Percentiles rank a stretch among this genome's conserved stretches.
These are phyloP conservation scores for Teratosphaeria nubilosa DNA, from an alignment of 2,329 filamentous ascomycete genomes.

Conservation along the genomic window DNA sequence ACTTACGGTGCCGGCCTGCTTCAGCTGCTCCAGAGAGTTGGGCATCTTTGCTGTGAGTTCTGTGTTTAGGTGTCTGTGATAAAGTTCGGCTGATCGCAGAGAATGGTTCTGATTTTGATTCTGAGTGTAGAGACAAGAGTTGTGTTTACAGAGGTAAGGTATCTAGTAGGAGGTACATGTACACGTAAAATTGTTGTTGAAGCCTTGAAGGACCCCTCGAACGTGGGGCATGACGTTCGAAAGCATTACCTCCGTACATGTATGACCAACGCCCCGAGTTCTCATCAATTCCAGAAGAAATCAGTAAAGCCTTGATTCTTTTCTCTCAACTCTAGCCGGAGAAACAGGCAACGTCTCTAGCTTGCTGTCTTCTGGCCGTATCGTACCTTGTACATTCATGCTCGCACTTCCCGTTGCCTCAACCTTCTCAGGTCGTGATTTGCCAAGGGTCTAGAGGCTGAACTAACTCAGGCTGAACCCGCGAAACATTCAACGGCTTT, in stretches of 20 bases:
- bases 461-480: not conserved
- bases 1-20: constrained; percentile 91
- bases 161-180: not conserved
- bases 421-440: not conserved
- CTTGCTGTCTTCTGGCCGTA: not conserved
- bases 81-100: not conserved
- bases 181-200: not conserved
- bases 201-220: not conserved
- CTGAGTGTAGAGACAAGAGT: not conserved
- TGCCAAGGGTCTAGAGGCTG: not conserved
- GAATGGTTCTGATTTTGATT: not conserved
- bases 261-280: not conserved
- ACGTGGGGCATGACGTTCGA: not conserved
- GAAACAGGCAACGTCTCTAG: not conserved
- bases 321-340: not conserved
- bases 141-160: not conserved
- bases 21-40: constrained; percentile 90
- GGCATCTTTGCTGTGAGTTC: constrained; percentile 51
- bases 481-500: not conserved
- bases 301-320: not conserved
- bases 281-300: not conserved
- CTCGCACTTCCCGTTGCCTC: not conserved
- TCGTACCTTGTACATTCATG: not conserved
- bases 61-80: not conserved
- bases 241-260: not conserved